Evolutionary conservation across 306 rosid genomes (phyloP), one percentile per base, ranked within the genome.

Genomic region (Lotus japonicus): DNA sequence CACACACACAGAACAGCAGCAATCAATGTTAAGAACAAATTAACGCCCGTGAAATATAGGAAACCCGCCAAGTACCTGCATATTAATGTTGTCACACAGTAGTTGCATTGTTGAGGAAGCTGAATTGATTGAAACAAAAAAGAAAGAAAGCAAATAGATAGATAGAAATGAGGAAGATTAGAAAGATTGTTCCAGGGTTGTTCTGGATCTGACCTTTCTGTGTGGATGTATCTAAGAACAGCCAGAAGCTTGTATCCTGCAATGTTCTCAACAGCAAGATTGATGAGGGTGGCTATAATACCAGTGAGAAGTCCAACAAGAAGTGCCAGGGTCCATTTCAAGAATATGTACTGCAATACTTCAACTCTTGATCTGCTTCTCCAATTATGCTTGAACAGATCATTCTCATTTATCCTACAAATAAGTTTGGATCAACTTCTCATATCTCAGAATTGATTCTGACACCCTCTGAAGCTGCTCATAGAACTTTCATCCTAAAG

Each of bases 251-350:
- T 73, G 38, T 73, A 64, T 9, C 78, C 78, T 17, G 78, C 43
- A 73, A 73, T 64, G 48, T 73, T 73, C 66, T 73, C 78, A 31
- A 73, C 19, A 12, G 78, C 78, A 43, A 73, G 78, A 55, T 73
- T 73, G 31, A 73, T 73, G 23, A 73, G 66, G 18, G 78, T 73
- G 2, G 78, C 78, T 44, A 73, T 64, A 18, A 73, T 13, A 55
- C 78, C 78, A 64, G 78, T 73, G 26, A 73, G 58, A 73, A 73
- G 9, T 33, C 78, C 78, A 43, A 73, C 78, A 64, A 73, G 72
- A 15, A 64, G 65, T 64, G 78, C 72, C 13, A 73, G 43, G 56
- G 31, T 26, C 78, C 78, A 73, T 73, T 73, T 73, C 66, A 44
- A 54, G 58, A 73, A 73, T 54, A 73, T 64, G 66, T 73, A 73